Evolutionary conservation across 768 basidiomycete genomes (phyloP).

Genomic region (Lactifluus echinatus): DNA sequence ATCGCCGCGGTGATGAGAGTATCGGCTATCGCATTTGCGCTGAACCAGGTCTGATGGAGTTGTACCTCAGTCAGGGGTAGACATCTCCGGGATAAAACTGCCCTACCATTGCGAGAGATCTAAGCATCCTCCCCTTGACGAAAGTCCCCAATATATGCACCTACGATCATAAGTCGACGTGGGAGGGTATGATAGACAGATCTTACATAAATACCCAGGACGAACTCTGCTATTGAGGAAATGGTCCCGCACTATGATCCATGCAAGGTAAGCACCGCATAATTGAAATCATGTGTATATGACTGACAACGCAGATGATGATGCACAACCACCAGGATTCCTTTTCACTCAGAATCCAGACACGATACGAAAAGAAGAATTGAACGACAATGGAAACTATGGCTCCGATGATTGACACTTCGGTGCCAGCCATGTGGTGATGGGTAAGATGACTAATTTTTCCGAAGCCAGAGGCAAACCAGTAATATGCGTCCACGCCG

Average conservation of each 20-base stretch:
- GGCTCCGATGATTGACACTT: neutral
- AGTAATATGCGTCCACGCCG: neutral
- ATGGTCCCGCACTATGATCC: neutral
- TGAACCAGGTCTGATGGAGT: neutral
- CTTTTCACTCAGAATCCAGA: neutral
- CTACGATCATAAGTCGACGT: too few relatives aligned
- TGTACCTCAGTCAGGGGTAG: neutral
- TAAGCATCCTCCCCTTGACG: too few relatives aligned
- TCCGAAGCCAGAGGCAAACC: constrained; percentile 19
- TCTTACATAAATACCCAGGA: too few relatives aligned
- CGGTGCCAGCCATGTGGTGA: constrained; percentile 19
- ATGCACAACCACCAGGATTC: neutral
- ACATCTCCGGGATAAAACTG: neutral
- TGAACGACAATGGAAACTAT: neutral
- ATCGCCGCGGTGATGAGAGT: neutral
- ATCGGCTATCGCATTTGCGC: neutral
- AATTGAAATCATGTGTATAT: too few relatives aligned
- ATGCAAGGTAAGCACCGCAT: too few relatives aligned
- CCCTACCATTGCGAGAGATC: neutral
- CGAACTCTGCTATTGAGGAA: neutral
- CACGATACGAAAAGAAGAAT: constrained; percentile 1
- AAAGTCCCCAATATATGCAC: too few relatives aligned
- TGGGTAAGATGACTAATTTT: constrained; percentile 12
- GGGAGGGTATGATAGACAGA: too few relatives aligned
- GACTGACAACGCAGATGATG: neutral